Evolutionary conservation across 169 alveolate genomes (phyloP), one percentile per base, ranked within the genome.

Genomic region (Perkinsus chesapeaki): DNA sequence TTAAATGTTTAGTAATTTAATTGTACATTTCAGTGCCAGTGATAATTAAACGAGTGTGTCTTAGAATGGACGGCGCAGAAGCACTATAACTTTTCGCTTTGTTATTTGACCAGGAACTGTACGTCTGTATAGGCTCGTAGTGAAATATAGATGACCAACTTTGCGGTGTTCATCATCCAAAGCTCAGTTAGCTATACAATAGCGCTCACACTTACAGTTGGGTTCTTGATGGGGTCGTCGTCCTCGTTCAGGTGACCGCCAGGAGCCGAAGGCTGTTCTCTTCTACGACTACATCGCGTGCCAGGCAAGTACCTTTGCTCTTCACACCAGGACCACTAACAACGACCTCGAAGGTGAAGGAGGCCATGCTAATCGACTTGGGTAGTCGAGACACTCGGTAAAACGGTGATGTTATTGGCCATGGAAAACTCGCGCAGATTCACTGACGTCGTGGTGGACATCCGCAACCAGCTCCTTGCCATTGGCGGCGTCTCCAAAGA

Each of bases 301-400:
- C 9, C 39, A 91, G 92, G 12, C 27, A 19, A 7, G 48, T 34
- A 31, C 92, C 92, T 16, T 37, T 91, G 93, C 95, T 96, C 0
- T 96, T 95, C 93, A 96, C 97, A 47, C 97, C 97, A 48, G 97
- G 97, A 20, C 97, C 97, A 38, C 91, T 95, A 36, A 91, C 93
- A 23, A 96, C 97, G 7, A 47, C 95, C 31, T 39, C 39, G 20
- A 73, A 73, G 39, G 96, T 96, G 19, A 95, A 94, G 93, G 93
- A 91, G 36, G 94, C 96, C 23, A 92, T 94, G 95, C 39, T 92
- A 12, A 73, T 91, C 39, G 97, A 96, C 73, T 92, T 93, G 92
- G 97, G 97, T 39, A 94, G 96, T 9, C 93, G 97, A 31, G 96
- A 96, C 47, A 60, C 82, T 1, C 12, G 82, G 82, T 60, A 34